A percentile compares a stretch with the other conserved stretches of the same genome.
Evolutionary conservation across 371 early-diverging fungal species (phyloP).

Genomic region (Saksenaea oblongispora): DNA sequence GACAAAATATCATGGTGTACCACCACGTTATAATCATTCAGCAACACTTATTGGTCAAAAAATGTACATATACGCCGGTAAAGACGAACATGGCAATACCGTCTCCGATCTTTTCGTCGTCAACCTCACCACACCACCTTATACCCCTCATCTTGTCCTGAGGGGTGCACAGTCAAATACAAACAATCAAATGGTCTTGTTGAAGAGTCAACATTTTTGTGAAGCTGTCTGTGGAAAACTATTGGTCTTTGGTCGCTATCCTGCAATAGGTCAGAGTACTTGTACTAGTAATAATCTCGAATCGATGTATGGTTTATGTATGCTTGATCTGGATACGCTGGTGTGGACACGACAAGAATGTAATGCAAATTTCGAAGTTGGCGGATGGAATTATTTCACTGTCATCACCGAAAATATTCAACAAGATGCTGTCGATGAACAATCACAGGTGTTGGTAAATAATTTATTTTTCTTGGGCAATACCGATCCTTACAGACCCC

Average conservation of each 20-base stretch:
- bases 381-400: slow-evolving; percentile 70
- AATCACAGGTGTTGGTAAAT: slow-evolving; percentile 23
- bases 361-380: slow-evolving; percentile 51
- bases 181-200: slow-evolving; percentile 54
- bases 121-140: slow-evolving; percentile 50
- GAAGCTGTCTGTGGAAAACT: slow-evolving; percentile 64
- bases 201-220: slow-evolving; percentile 69
- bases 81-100: slow-evolving; percentile 62
- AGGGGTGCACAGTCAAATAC: slow-evolving; percentile 34
- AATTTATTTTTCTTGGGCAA: slow-evolving; percentile 56
- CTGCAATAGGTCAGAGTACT: slow-evolving; percentile 28
- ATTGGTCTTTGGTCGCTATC: slow-evolving; percentile 58
- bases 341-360: slow-evolving; percentile 64
- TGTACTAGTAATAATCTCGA: slow-evolving; percentile 16
- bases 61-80: slow-evolving; percentile 63
- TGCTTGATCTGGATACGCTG: slow-evolving; percentile 62
- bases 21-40: slow-evolving; percentile 66
- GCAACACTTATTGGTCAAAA: slow-evolving; percentile 57
- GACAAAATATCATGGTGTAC: slow-evolving; percentile 52
- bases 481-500: slow-evolving; percentile 55
- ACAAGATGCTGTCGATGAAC: slow-evolving; percentile 17
- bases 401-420: slow-evolving; percentile 31
- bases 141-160: slow-evolving; percentile 45
- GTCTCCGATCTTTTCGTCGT: slow-evolving; percentile 62
- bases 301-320: slow-evolving; percentile 63